Conservation (phyloP, 345 rosid genomes). For the Dovyalis caffra region DNA sequence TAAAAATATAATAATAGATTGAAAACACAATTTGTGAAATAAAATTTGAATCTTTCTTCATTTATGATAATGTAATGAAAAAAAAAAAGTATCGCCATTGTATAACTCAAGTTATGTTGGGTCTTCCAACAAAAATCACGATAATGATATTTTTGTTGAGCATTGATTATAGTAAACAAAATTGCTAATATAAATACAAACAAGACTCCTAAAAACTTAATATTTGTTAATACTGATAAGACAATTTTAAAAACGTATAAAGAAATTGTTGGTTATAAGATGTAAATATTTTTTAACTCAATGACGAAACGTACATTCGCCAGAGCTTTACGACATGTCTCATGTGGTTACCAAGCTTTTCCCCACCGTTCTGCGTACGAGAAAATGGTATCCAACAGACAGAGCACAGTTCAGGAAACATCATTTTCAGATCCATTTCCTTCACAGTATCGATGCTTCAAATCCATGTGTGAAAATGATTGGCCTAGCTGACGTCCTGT, state of each 20-base stretch:
- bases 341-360: not conserved
- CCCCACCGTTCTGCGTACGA: not conserved
- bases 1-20: too few relatives aligned
- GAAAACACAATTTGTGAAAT: too few relatives aligned
- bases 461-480: conserved; percentile 28
- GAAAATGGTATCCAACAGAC: not conserved
- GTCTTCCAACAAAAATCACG: too few relatives aligned
- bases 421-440: conserved; percentile 22
- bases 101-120: too few relatives aligned
- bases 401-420: conserved; percentile 2
- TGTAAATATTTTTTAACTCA: not conserved
- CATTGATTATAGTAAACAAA: too few relatives aligned
- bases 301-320: not conserved
- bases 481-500: conserved; percentile 23
- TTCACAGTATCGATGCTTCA: not conserved
- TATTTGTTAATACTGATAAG: too few relatives aligned
- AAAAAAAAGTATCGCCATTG: too few relatives aligned
- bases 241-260: not conserved
- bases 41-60: too few relatives aligned
- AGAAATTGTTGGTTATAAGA: not conserved
- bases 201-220: too few relatives aligned
- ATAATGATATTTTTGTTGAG: too few relatives aligned
- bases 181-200: too few relatives aligned
- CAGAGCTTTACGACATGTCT: not conserved
- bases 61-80: too few relatives aligned